A percentile compares a stretch with the other conserved stretches of the same genome.
phyloP scores from a whole-genome alignment of 768 basidiomycete genomes.

The Termitomyces sp. region DNA sequence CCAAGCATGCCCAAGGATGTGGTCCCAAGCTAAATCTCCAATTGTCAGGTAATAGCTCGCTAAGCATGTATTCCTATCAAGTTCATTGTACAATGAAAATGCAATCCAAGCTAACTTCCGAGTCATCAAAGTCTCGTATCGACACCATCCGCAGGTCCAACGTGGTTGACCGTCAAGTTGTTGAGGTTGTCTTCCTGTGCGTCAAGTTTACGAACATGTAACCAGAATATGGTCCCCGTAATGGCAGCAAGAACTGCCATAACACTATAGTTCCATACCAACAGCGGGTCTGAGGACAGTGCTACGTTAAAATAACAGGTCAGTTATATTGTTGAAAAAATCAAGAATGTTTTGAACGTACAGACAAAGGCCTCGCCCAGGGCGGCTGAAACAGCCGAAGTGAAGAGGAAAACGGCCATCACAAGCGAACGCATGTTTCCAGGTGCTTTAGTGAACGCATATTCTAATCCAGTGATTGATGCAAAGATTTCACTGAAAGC shows the following conservation, averaged over 20 bases:
- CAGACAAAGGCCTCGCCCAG: conserved; percentile 72
- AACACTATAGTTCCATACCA: conserved; percentile 73
- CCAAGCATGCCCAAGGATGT: no score
- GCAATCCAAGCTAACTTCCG: neutral
- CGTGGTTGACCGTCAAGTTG: conserved; percentile 42
- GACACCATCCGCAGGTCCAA: conserved; percentile 6
- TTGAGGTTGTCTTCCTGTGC: conserved; percentile 63
- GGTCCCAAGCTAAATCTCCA: no score
- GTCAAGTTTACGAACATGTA: conserved; percentile 57
- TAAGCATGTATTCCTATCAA: no score
- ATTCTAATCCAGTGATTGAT: conserved; percentile 81
- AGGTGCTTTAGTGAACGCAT: conserved; percentile 91
- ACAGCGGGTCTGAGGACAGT: conserved; percentile 65
- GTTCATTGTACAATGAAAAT: neutral
- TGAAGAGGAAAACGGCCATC: conserved; percentile 68
- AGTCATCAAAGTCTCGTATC: neutral
- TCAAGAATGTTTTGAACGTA: conserved; percentile 29
- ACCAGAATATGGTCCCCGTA: conserved; percentile 55
- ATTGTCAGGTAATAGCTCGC: no score
- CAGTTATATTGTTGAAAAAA: neutral
- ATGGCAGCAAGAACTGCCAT: conserved; percentile 55
- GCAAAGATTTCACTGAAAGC: conserved; percentile 78
- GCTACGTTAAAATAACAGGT: conserved; percentile 30
- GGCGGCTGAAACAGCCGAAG: conserved; percentile 56
- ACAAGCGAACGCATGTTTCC: conserved; percentile 86